These are phyloP conservation scores for Thalassiosira livingstoniorum DNA, from an alignment of 352 stramenopile species.

Conservation along the genomic window DNA sequence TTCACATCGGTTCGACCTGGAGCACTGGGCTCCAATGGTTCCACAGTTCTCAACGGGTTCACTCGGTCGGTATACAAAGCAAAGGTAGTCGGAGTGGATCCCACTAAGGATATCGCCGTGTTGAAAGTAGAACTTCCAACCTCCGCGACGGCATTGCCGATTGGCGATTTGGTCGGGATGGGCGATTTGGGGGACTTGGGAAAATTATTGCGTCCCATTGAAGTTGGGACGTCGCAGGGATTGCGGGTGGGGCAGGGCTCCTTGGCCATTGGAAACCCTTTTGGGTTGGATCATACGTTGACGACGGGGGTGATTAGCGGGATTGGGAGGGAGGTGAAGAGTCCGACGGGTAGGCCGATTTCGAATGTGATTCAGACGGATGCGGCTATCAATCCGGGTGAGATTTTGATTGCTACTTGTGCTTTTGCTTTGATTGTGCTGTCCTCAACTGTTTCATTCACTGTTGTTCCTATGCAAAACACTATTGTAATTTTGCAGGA, in stretches of 20 bases:
- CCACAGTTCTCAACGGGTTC: slow-evolving; percentile 44
- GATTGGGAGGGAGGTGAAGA: slow-evolving; percentile 81
- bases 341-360: slow-evolving; percentile 85
- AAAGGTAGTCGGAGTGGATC: slow-evolving; percentile 81
- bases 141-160: not conserved
- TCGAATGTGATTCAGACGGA: slow-evolving; percentile 88
- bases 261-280: slow-evolving; percentile 89
- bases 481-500: too few species aligned
- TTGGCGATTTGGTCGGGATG: too few species aligned
- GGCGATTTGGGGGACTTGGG: slow-evolving; percentile 23
- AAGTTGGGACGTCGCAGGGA: slow-evolving; percentile 73
- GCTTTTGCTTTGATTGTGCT: too few species aligned
- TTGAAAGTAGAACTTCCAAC: slow-evolving; percentile 80
- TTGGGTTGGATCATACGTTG: slow-evolving; percentile 88
- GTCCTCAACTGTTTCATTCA: too few species aligned
- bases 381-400: too few species aligned
- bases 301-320: slow-evolving; percentile 83
- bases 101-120: slow-evolving; percentile 88
- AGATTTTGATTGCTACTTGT: too few species aligned
- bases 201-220: slow-evolving; percentile 79
- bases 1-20: slow-evolving; percentile 50
- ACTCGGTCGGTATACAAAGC: slow-evolving; percentile 74
- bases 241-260: slow-evolving; percentile 83
- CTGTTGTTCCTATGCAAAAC: too few species aligned
- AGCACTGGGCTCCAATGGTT: slow-evolving; percentile 15